phyloP scores from a whole-genome alignment of 352 stramenopile species.

The Pythium brachiatum region DNA sequence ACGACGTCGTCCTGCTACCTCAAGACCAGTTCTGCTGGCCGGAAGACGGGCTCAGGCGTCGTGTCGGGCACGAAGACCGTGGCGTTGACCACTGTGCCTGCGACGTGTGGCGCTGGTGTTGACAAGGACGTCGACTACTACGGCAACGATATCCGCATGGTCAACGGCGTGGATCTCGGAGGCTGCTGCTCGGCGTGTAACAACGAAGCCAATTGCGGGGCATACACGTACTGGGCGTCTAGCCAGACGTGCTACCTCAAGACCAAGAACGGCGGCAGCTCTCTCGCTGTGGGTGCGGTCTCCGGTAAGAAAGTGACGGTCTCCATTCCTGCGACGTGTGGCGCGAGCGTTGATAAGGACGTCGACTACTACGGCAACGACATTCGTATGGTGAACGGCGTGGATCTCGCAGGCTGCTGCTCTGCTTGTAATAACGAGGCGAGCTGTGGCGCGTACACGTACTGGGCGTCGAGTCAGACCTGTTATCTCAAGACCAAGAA shows the following conservation, averaged over 20 bases:
- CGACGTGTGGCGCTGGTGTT: neutral
- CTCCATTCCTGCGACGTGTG: neutral
- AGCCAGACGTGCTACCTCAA: conserved; percentile 30
- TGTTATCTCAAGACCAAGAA: neutral
- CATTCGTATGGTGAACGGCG: neutral
- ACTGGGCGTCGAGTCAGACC: neutral
- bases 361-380: neutral
- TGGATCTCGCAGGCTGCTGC: neutral
- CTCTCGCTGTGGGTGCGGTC: neutral
- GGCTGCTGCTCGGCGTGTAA: neutral
- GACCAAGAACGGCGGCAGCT: conserved; percentile 45
- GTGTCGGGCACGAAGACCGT: neutral
- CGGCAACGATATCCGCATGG: neutral
- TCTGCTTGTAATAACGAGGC: neutral
- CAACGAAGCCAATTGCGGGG: conserved; percentile 36
- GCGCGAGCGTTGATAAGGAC: neutral
- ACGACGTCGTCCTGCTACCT: conserved; percentile 29
- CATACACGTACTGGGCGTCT: conserved; percentile 3
- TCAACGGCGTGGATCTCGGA: neutral
- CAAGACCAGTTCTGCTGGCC: conserved; percentile 41
- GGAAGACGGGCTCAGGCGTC: conserved; percentile 3
- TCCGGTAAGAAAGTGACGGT: neutral
- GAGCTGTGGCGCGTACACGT: neutral
- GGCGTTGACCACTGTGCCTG: neutral
- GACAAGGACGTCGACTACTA: conserved; percentile 44